These are phyloP conservation scores for Vanderwaltozyma polyspora DNA, from an alignment of 805 yeast genomes.

Conservation along the genomic window DNA sequence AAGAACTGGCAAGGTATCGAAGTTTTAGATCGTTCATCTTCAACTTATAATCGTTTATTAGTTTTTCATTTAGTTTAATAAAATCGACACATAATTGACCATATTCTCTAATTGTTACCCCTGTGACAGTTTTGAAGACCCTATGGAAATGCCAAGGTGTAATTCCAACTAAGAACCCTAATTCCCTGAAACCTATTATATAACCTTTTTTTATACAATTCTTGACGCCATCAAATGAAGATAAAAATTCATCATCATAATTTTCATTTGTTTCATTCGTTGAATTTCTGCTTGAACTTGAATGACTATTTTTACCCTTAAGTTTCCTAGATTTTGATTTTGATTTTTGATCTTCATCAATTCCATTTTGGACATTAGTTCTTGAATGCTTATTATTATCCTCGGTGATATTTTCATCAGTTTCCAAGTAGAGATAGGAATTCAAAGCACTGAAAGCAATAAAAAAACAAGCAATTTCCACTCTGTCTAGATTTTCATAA, in stretches of 20 bases:
- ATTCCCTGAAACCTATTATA: slow-evolving; percentile 71
- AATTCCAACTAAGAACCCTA: slow-evolving; percentile 72
- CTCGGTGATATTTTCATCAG: slow-evolving; percentile 3
- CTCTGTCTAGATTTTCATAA: slow-evolving; percentile 16
- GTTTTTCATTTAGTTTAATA: neutral
- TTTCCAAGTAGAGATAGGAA: slow-evolving; percentile 14
- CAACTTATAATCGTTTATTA: neutral
- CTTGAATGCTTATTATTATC: neutral
- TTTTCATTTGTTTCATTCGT: neutral
- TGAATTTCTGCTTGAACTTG: neutral
- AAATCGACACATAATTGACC: slow-evolving; percentile 44
- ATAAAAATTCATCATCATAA: neutral
- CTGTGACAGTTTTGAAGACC: slow-evolving; percentile 76
- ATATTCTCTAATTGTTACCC: slow-evolving; percentile 78
- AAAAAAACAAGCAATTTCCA: slow-evolving; percentile 16
- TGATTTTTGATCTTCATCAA: neutral
- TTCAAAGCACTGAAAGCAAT: slow-evolving; percentile 17
- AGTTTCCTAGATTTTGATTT: neutral
- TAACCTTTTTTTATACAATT: slow-evolving; percentile 51
- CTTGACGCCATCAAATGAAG: slow-evolving; percentile 10
- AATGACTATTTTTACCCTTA: neutral
- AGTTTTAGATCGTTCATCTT: neutral
- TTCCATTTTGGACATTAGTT: neutral
- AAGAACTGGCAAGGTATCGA: neutral
- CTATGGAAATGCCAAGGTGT: slow-evolving; percentile 92